Evolutionary conservation across 768 basidiomycete species (phyloP).

Genomic region (Tephrocybe sp.): DNA sequence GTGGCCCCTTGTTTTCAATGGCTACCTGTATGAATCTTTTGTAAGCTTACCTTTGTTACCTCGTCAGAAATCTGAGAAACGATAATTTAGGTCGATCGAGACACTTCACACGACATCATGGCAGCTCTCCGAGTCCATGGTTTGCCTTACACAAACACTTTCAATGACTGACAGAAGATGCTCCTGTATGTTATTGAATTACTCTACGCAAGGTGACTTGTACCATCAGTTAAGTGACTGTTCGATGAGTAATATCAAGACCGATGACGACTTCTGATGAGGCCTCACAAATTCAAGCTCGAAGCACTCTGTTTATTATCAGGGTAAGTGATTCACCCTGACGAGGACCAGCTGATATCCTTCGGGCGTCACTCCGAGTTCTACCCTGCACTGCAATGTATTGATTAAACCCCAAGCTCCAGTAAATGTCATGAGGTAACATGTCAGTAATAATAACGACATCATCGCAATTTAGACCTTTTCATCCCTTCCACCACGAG

Average conservation of each 20-base stretch:
- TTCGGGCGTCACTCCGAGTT: too few relatives aligned
- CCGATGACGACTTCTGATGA: background rate
- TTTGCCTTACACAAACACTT: background rate
- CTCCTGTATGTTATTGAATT: background rate
- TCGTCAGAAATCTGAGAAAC: too few relatives aligned
- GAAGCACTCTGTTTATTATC: background rate
- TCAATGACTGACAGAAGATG: slow-evolving; percentile 5
- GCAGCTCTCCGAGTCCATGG: background rate
- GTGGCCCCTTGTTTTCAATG: background rate
- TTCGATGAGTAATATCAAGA: background rate
- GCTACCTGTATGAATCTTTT: background rate
- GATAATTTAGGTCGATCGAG: too few relatives aligned
- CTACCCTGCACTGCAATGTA: too few relatives aligned
- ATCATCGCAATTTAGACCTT: too few relatives aligned
- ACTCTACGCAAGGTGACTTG: background rate
- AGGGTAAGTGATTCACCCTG: too few relatives aligned
- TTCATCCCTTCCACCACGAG: background rate
- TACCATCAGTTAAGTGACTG: background rate
- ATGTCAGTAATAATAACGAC: too few relatives aligned
- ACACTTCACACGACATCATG: background rate
- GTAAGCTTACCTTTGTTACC: too few relatives aligned
- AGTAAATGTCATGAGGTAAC: too few relatives aligned
- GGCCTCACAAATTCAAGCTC: background rate
- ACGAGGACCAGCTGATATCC: too few relatives aligned
- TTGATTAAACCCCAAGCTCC: too few relatives aligned